A percentile compares a stretch with the other conserved stretches of the same genome.
These are phyloP conservation scores for Phyllosticta ampelicida DNA, from an alignment of 2,329 filamentous ascomycete species.

Conservation along the genomic window DNA sequence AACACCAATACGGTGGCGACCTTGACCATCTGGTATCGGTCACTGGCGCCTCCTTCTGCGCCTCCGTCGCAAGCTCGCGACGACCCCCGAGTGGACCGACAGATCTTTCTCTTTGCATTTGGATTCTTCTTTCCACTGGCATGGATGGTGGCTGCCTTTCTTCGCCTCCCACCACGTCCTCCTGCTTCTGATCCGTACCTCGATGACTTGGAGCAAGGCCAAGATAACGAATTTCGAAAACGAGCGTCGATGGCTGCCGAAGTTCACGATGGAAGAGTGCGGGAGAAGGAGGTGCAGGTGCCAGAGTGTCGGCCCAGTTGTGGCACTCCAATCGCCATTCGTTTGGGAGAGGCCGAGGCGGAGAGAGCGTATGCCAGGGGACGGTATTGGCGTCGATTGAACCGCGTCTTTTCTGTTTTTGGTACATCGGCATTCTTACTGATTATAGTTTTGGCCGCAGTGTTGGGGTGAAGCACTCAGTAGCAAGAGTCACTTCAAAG, in stretches of 20 bases:
- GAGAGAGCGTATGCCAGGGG: background rate
- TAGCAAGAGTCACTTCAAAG: no score
- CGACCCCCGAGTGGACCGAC: background rate
- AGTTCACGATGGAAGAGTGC: background rate
- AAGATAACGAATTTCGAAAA: background rate
- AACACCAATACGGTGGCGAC: background rate
- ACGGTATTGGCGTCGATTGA: background rate
- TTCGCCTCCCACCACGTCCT: background rate
- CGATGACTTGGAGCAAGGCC: background rate
- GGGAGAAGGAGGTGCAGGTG: background rate
- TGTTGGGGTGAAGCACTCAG: background rate
- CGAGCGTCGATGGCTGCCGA: background rate
- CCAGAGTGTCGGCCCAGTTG: background rate
- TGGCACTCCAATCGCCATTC: background rate
- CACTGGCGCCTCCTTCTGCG: background rate
- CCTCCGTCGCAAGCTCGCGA: background rate
- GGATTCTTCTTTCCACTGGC: conserved; percentile 6
- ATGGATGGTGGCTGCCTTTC: conserved; percentile 7
- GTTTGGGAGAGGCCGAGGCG: background rate
- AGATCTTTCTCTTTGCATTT: conserved; percentile 4
- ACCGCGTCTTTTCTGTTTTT: background rate
- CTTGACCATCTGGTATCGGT: background rate
- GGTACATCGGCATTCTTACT: background rate
- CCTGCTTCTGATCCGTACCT: background rate
- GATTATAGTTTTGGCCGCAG: background rate